These are phyloP conservation scores for Xylaria castorea DNA, from an alignment of 495 filamentous ascomycete genomes.

Conservation along the genomic window DNA sequence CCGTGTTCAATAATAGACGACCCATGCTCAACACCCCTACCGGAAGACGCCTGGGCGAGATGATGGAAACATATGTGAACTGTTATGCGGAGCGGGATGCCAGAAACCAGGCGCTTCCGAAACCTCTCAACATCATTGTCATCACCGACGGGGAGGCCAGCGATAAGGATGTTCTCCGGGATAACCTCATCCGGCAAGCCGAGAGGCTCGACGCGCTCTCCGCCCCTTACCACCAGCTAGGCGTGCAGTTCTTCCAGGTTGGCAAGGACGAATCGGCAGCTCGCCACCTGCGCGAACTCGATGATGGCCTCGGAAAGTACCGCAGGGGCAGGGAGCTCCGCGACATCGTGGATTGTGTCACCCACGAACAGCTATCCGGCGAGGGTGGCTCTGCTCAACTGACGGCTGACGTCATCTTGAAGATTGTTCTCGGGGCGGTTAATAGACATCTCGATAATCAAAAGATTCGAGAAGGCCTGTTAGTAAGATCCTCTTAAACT, in stretches of 20 bases:
- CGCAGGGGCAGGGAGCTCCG: slow-evolving; percentile 61
- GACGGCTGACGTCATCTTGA: slow-evolving; percentile 73
- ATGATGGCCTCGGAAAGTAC: slow-evolving; percentile 69
- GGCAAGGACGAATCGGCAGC: slow-evolving; percentile 73
- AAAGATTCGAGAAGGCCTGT: slow-evolving; percentile 15
- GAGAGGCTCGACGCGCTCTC: slow-evolving; percentile 72
- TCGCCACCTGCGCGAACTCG: slow-evolving; percentile 70
- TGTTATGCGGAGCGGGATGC: slow-evolving; percentile 45
- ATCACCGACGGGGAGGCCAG: slow-evolving; percentile 89
- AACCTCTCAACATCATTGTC: slow-evolving; percentile 93
- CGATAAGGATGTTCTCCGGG: slow-evolving; percentile 69
- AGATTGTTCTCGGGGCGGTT: slow-evolving; percentile 81
- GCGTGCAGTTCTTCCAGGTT: slow-evolving; percentile 97
- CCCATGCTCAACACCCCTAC: slow-evolving; percentile 78
- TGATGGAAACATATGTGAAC: slow-evolving; percentile 73
- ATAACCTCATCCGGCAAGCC: slow-evolving; percentile 70
- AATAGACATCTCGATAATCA: slow-evolving; percentile 63
- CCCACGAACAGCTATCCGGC: slow-evolving; percentile 60
- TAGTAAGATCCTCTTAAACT: background rate
- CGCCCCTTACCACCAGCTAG: slow-evolving; percentile 85
- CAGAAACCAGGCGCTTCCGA: slow-evolving; percentile 52
- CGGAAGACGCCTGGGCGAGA: slow-evolving; percentile 72
- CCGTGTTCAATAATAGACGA: slow-evolving; percentile 70
- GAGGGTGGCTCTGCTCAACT: slow-evolving; percentile 47
- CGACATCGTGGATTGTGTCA: slow-evolving; percentile 95